These are phyloP conservation scores for Jaminaea rosea DNA, from an alignment of 1,284 basidiomycete species.

Conservation along the genomic window DNA sequence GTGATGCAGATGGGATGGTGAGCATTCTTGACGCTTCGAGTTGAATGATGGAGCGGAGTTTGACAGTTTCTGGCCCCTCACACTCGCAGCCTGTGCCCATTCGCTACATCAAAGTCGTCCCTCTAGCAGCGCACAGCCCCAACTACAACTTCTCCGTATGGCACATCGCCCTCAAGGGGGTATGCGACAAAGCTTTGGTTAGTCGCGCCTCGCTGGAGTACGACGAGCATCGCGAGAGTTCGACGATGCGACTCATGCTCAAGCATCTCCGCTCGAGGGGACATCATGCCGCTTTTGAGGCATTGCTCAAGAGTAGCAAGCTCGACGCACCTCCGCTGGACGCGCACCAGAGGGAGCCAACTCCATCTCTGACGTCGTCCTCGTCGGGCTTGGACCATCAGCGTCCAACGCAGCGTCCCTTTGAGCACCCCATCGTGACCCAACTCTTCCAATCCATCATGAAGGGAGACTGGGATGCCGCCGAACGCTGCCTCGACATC, in stretches of 20 bases:
- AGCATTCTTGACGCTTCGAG: background rate
- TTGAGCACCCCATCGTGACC: conserved; percentile 64
- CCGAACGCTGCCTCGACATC: conserved; percentile 51
- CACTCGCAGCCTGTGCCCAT: conserved; percentile 17
- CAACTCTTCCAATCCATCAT: conserved; percentile 61
- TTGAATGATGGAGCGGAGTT: background rate
- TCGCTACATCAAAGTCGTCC: conserved; percentile 44
- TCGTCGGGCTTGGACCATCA: too few relatives aligned
- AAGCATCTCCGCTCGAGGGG: conserved; percentile 70
- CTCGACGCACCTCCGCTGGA: too few relatives aligned
- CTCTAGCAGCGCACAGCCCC: conserved; percentile 39
- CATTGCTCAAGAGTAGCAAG: conserved; percentile 21
- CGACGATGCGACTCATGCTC: conserved; percentile 49
- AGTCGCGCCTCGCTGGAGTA: conserved; percentile 19
- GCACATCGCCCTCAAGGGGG: conserved; percentile 44
- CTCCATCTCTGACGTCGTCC: too few relatives aligned
- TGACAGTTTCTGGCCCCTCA: conserved; percentile 12
- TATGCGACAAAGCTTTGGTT: conserved; percentile 24
- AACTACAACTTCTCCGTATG: conserved; percentile 47
- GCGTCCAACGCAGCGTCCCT: conserved; percentile 20
- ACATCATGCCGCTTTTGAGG: conserved; percentile 58
- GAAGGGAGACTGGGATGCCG: conserved; percentile 58
- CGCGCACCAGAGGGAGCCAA: too few relatives aligned
- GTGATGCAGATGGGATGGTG: conserved; percentile 16
- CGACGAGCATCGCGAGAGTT: conserved; percentile 25